Evolutionary conservation across 2,329 filamentous ascomycete genomes (phyloP).

Genomic region (Phyllosticta citribraziliensis): DNA sequence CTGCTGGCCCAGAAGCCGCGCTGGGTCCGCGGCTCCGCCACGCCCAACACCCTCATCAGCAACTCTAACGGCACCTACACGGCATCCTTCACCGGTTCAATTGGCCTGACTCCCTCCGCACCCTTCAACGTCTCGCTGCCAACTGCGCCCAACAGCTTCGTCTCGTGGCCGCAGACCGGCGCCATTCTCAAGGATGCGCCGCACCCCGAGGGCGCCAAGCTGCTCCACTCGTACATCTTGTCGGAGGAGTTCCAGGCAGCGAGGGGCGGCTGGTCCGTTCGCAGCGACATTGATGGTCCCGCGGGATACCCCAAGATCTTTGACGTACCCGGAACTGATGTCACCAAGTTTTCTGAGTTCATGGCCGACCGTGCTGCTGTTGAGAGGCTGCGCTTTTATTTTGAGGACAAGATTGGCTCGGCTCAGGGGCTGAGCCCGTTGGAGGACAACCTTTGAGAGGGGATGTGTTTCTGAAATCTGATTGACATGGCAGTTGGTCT

Average conservation of each 20-base stretch:
- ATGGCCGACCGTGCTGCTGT: constrained; percentile 35
- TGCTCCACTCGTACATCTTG: constrained; percentile 40
- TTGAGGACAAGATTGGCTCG: constrained; percentile 34
- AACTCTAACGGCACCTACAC: constrained; percentile 17
- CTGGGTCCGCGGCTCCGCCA: constrained; percentile 45
- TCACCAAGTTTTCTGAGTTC: constrained; percentile 30
- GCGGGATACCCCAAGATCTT: constrained; percentile 21
- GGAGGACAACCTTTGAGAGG: constrained; percentile 16
- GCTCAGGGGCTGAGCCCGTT: constrained; percentile 35
- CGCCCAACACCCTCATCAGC: constrained; percentile 29
- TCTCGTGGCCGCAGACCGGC: constrained; percentile 40
- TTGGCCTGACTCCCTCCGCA: constrained; percentile 1
- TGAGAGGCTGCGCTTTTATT: constrained; percentile 34
- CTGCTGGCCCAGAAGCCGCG: constrained; percentile 40
- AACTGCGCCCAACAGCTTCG: constrained; percentile 29
- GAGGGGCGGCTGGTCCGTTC: constrained; percentile 26
- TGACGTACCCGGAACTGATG: constrained; percentile 26
- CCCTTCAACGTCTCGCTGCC: constrained; percentile 20
- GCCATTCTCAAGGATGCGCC: constrained; percentile 42
- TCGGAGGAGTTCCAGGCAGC: constrained; percentile 31
- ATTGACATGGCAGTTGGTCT: too few species aligned
- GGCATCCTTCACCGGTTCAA: constrained; percentile 14
- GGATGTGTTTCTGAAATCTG: too few species aligned
- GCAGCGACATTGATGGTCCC: constrained; percentile 25
- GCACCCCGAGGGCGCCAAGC: constrained; percentile 42